Conservation (phyloP, 192 early-diverging fungal species). For the Geranomyces variabilis region DNA sequence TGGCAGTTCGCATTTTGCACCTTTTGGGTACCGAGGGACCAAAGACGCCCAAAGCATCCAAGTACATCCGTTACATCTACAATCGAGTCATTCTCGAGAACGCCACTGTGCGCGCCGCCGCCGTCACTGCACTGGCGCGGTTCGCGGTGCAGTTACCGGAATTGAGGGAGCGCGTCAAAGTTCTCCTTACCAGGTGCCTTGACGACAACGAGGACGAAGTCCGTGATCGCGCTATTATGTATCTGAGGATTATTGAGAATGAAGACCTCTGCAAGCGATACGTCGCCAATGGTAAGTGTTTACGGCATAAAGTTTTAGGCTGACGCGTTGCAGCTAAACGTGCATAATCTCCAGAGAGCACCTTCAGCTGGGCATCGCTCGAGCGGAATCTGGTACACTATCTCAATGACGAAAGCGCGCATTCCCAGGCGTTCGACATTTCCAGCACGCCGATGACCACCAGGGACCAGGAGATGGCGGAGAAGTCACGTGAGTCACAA, state of each 20-base stretch:
- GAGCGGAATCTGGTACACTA: slow-evolving; percentile 90
- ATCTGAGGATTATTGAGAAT: slow-evolving; percentile 76
- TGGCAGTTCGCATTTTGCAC: slow-evolving; percentile 96
- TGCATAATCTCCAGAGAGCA: slow-evolving; percentile 62
- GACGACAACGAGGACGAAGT: slow-evolving; percentile 99
- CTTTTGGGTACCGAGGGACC: slow-evolving; percentile 94
- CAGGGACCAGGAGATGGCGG: slow-evolving; percentile 82
- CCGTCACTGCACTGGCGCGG: slow-evolving; percentile 92
- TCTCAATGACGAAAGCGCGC: slow-evolving; percentile 65
- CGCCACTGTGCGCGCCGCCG: slow-evolving; percentile 92
- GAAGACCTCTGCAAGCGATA: slow-evolving; percentile 67
- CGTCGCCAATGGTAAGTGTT: slow-evolving; percentile 72
- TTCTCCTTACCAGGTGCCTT: slow-evolving; percentile 87
- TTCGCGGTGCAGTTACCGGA: slow-evolving; percentile 88
- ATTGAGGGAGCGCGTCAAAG: slow-evolving; percentile 62
- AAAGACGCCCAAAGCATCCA: slow-evolving; percentile 83
- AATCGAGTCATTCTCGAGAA: slow-evolving; percentile 98
- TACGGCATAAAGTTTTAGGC: not conserved
- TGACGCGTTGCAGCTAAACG: not conserved
- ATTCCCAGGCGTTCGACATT: slow-evolving; percentile 76
- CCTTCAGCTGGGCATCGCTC: slow-evolving; percentile 81
- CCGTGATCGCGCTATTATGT: slow-evolving; percentile 91
- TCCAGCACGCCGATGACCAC: slow-evolving; percentile 78
- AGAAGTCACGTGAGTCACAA: slow-evolving; percentile 59
- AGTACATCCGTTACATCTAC: slow-evolving; percentile 99